Conservation (phyloP, 257 asterid genomes). For the Vinca minor region DNA sequence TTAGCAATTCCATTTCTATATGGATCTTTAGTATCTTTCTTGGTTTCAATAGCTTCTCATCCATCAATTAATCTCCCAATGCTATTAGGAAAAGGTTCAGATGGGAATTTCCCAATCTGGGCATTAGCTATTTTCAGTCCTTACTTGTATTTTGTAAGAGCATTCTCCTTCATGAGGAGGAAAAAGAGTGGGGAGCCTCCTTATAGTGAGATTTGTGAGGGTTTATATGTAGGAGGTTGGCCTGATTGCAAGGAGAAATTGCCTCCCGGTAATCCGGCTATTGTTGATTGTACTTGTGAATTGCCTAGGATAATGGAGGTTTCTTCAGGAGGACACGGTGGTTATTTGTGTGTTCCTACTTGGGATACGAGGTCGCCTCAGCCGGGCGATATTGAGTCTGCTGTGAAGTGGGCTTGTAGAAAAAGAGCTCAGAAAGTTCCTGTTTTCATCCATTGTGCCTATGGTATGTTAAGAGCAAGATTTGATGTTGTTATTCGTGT, state of each 20-base stretch:
- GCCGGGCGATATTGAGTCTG: constrained; percentile 76
- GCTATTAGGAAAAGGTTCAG: constrained; percentile 69
- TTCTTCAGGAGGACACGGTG: constrained; percentile 58
- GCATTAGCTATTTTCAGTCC: constrained; percentile 66
- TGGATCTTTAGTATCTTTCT: constrained; percentile 60
- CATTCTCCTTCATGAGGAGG: constrained; percentile 64
- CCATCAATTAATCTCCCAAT: constrained; percentile 77
- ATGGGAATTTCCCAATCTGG: constrained; percentile 80
- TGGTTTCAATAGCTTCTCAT: constrained; percentile 74
- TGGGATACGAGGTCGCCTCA: constrained; percentile 88
- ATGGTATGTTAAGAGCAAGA: constrained; percentile 37
- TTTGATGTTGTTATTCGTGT: too few relatives aligned
- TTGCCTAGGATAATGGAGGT: constrained; percentile 61
- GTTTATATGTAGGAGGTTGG: constrained; percentile 93
- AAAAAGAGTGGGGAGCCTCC: constrained; percentile 69
- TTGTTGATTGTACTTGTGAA: constrained; percentile 91
- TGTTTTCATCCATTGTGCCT: constrained; percentile 76
- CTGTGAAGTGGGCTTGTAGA: constrained; percentile 91
- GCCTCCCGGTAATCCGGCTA: constrained; percentile 88
- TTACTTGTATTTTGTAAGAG: constrained; percentile 63
- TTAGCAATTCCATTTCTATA: constrained; percentile 62
- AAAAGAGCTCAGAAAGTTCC: constrained; percentile 72
- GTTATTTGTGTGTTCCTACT: constrained; percentile 74
- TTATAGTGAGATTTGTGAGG: constrained; percentile 55
- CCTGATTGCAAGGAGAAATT: constrained; percentile 55